phyloP scores from a whole-genome alignment of 371 early-diverging fungal genomes.

The Rhizomucor miehei region DNA sequence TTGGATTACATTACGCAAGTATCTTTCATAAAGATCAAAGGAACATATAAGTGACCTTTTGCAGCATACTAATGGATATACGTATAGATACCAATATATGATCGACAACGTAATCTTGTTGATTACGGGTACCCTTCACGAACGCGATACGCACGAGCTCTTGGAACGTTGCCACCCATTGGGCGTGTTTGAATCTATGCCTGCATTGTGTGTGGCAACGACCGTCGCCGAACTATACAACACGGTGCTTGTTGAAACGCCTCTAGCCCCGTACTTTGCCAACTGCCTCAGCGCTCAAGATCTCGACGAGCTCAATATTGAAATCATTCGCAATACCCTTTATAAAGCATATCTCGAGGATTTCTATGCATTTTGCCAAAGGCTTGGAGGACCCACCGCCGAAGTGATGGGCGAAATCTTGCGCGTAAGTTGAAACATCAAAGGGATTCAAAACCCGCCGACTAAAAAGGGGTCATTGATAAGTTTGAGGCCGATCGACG shows the following conservation, averaged over 20 bases:
- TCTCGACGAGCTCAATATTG: constrained; percentile 97
- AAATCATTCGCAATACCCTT: constrained; percentile 97
- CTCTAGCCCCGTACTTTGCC: constrained; percentile 95
- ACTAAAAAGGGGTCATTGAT: too few relatives aligned
- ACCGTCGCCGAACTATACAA: constrained; percentile 94
- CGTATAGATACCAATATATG: constrained; percentile 93
- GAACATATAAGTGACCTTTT: not conserved
- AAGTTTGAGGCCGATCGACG: constrained; percentile 98
- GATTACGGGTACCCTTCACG: constrained; percentile 97
- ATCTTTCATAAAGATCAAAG: not conserved
- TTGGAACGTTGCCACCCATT: constrained; percentile 95
- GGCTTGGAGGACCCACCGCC: constrained; percentile 85
- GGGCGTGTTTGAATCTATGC: constrained; percentile 96
- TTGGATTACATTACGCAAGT: constrained; percentile 94
- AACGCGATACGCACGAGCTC: constrained; percentile 96
- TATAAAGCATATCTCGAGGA: constrained; percentile 98
- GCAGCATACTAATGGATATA: not conserved
- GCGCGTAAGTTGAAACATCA: constrained; percentile 47
- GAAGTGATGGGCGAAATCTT: constrained; percentile 94
- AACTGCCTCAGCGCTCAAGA: constrained; percentile 96
- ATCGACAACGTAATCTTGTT: constrained; percentile 98
- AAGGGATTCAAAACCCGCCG: not conserved
- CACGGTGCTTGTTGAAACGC: constrained; percentile 96
- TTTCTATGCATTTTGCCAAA: constrained; percentile 87
- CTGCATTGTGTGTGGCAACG: constrained; percentile 96